phyloP scores from a whole-genome alignment of 2,329 filamentous ascomycete genomes.

The Trichophyton schoenleinii region DNA sequence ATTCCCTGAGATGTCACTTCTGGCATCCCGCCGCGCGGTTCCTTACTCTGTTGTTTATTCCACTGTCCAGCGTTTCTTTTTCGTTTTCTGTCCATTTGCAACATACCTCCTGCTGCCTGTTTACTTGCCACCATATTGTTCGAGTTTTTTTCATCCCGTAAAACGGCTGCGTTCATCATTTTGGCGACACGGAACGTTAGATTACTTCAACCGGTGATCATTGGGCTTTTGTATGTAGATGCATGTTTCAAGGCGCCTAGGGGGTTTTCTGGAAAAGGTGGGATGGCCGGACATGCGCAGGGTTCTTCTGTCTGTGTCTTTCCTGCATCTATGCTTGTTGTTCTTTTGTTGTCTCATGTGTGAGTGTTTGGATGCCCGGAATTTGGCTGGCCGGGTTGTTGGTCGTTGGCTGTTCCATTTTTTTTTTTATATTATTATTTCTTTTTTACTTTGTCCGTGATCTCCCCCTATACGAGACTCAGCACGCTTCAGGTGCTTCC shows the following conservation, averaged over 20 bases:
- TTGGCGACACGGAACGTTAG: conserved; percentile 2
- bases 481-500: not conserved
- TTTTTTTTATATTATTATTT: not conserved
- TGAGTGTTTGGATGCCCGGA: not conserved
- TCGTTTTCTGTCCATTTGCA: not conserved
- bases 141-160: not conserved
- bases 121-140: not conserved
- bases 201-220: not conserved
- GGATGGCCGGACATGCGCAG: not conserved
- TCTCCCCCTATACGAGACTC: not conserved
- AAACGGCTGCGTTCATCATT: not conserved
- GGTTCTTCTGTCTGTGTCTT: not conserved
- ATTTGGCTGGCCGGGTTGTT: not conserved
- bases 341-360: not conserved
- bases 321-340: not conserved
- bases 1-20: not conserved
- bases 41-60: not conserved
- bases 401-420: not conserved
- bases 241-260: conserved; percentile 1
- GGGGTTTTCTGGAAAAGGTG: not conserved
- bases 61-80: not conserved
- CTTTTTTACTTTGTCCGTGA: not conserved
- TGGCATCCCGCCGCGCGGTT: not conserved
- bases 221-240: conserved; percentile 3
- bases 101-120: not conserved